phyloP scores from a whole-genome alignment of 768 basidiomycete species.

The Russula earlei region DNA sequence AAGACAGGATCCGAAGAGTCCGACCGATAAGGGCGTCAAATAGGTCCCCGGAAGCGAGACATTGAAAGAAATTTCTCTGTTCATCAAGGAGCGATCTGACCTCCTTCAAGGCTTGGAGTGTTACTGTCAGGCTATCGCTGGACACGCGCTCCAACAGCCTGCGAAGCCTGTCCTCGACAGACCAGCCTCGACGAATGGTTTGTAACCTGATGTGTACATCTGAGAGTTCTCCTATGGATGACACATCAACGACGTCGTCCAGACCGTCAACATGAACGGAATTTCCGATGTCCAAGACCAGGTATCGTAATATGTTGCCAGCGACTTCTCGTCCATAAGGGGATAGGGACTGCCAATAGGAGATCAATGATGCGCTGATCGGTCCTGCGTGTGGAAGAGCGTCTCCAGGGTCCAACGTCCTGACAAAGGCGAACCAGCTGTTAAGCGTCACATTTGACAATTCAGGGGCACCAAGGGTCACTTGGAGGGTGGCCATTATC shows the following conservation, averaged over 20 bases:
- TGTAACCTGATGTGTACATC: conserved; percentile 36
- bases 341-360: conserved; percentile 63
- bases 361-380: conserved; percentile 77
- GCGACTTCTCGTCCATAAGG: conserved; percentile 43
- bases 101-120: conserved; percentile 64
- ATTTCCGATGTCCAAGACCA: conserved; percentile 55
- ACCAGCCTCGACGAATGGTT: conserved; percentile 38
- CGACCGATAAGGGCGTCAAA: conserved; percentile 72
- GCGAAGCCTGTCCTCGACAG: conserved; percentile 45
- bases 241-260: conserved; percentile 73
- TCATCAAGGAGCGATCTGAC: conserved; percentile 54
- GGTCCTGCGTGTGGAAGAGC: conserved; percentile 78
- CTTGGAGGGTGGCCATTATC: conserved; percentile 96
- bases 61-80: conserved; percentile 43
- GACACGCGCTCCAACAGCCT: conserved; percentile 63
- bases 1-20: conserved; percentile 56
- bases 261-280: conserved; percentile 42
- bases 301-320: conserved; percentile 51
- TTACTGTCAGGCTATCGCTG: conserved; percentile 76
- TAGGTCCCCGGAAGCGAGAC: conserved; percentile 70
- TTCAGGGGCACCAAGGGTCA: conserved; percentile 65
- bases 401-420: conserved; percentile 54
- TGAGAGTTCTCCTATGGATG: conserved; percentile 55
- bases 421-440: conserved; percentile 74
- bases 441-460: conserved; percentile 70